phyloP scores from a whole-genome alignment of 2,329 filamentous ascomycete species.

The Colletotrichum sp. region DNA sequence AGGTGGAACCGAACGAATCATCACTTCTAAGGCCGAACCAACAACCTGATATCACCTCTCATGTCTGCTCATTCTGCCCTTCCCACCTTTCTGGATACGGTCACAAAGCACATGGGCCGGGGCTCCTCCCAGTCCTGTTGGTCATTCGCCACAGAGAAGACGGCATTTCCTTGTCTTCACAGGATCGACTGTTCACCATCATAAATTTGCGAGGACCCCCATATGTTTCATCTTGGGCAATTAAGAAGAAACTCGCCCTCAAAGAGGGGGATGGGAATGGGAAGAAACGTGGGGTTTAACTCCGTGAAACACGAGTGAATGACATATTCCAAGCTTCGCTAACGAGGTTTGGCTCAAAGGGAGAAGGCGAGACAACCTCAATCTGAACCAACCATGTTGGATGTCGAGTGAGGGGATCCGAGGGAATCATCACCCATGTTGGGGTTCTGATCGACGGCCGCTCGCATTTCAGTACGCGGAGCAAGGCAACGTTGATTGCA shows the following conservation, averaged over 20 bases:
- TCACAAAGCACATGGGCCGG: neutral
- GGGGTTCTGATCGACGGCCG: neutral
- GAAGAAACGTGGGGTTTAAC: neutral
- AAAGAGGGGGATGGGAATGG: neutral
- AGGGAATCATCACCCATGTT: neutral
- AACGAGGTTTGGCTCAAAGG: neutral
- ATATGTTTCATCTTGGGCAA: neutral
- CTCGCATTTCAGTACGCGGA: neutral
- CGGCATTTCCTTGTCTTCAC: neutral
- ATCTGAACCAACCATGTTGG: neutral
- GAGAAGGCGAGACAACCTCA: neutral
- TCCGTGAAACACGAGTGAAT: neutral
- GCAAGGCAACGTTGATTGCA: neutral
- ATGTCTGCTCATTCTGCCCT: neutral
- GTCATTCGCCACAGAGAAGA: neutral
- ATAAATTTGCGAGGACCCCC: neutral
- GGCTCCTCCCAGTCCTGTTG: neutral
- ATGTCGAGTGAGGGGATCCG: neutral
- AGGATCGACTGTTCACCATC: neutral
- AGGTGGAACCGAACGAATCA: neutral
- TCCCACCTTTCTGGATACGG: neutral
- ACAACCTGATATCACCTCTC: neutral
- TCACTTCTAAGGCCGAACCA: neutral
- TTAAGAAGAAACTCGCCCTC: neutral
- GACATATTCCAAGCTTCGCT: neutral